These are phyloP conservation scores for Acacia concinna DNA, from an alignment of 331 rosid genomes.

Conservation along the genomic window DNA sequence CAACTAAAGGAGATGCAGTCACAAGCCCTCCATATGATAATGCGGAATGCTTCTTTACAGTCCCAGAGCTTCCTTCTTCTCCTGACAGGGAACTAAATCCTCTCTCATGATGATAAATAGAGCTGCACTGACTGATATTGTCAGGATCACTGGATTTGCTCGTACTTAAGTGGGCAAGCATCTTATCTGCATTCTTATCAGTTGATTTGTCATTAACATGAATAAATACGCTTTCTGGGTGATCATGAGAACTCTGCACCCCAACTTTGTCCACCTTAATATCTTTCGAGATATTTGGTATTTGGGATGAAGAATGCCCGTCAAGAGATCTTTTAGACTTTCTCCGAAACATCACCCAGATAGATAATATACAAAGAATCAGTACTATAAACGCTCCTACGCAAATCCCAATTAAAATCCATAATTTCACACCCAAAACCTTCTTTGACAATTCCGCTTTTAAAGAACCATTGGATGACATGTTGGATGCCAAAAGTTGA, in stretches of 20 bases:
- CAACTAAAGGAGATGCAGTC: slow-evolving; percentile 83
- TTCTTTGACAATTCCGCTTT: slow-evolving; percentile 69
- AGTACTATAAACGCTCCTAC: slow-evolving; percentile 80
- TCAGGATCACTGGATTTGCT: slow-evolving; percentile 75
- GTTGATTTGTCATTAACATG: slow-evolving; percentile 55
- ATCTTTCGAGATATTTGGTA: slow-evolving; percentile 80
- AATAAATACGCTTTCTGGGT: slow-evolving; percentile 54
- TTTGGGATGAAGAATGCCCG: slow-evolving; percentile 64
- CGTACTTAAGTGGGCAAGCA: slow-evolving; percentile 61
- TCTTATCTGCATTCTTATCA: slow-evolving; percentile 75
- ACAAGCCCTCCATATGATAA: slow-evolving; percentile 62
- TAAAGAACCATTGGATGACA: slow-evolving; percentile 61
- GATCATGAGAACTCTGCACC: slow-evolving; percentile 56
- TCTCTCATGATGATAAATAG: slow-evolving; percentile 73
- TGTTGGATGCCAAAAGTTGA: slow-evolving; percentile 36
- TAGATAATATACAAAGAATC: slow-evolving; percentile 72
- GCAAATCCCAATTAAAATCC: slow-evolving; percentile 83
- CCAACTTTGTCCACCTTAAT: slow-evolving; percentile 85
- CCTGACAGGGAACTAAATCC: slow-evolving; percentile 77
- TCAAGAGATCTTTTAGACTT: slow-evolving; percentile 73
- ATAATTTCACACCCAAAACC: slow-evolving; percentile 74
- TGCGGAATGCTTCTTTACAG: slow-evolving; percentile 54
- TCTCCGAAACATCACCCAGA: slow-evolving; percentile 81
- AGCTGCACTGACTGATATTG: slow-evolving; percentile 83
- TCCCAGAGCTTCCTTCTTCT: slow-evolving; percentile 88